Base-by-base conservation (phyloP, 345 rosid species). In the Reutealis trisperma region DNA sequence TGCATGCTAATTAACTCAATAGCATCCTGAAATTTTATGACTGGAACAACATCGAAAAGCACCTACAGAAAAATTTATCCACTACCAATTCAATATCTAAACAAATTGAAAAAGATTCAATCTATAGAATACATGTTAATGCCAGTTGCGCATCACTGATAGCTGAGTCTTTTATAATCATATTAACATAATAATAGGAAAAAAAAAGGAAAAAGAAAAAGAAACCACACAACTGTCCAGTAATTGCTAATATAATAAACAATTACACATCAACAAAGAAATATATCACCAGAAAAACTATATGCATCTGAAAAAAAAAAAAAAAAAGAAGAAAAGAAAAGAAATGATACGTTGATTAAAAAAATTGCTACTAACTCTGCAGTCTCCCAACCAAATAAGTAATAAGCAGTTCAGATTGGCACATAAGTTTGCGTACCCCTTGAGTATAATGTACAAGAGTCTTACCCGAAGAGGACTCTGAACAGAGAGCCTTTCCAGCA, bases 381-480 rank as follows among this genome's bases (percentile, higher is more conserved):
- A 63, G 27, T 12, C 59, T n/a, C 16, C 49, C 10, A 60, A 42
- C 73, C 67, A 13, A 74, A 82, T n/a, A 57, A 74, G 30, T 51
- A 37, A 63, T 25, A 42, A 42, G 59, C 66, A 70, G 42, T 30
- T 74, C 42, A 66, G 32, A 61, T 30, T 57, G 45, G 52, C 18
- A 58, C 4, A 11, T 7, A 41, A 18, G 22, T 54, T 42, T 54
- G 42, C 65, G 16, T 13, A 32, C 51, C 63, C 47, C 45, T 32
- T 14, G 66, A 63, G 37, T 27, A 9, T 25, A 47, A 21, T 41
- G 51, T 10, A 65, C 24, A 68, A 74, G 45, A 70, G 52, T 67
- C 87, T 81, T 90, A 95, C 98, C 86, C 94, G 92, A 71, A 95
- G 90, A 25, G 99, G 96, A 90, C 97, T 90, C 81, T 95, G 99